These are phyloP conservation scores for Cystofilobasidium ferigula DNA, from an alignment of 768 basidiomycete genomes.

Conservation along the genomic window DNA sequence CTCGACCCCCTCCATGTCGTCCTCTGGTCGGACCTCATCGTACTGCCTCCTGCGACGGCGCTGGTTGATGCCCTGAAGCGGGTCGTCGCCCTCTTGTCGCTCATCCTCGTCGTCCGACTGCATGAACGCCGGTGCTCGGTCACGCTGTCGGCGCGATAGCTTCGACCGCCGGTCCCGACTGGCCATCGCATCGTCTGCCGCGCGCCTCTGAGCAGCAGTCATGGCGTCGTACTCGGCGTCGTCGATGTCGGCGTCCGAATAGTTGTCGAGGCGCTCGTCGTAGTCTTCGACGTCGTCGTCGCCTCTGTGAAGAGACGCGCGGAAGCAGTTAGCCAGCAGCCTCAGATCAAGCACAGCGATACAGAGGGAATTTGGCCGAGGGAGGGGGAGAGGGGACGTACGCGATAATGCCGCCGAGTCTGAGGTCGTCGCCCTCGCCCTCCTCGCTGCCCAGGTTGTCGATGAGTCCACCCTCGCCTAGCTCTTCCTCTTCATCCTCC, in stretches of 20 bases:
- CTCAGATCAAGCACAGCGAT: neutral
- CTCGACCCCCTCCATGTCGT: conserved; percentile 80
- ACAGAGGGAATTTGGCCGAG: neutral
- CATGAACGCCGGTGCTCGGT: conserved; percentile 75
- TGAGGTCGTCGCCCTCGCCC: conserved; percentile 24
- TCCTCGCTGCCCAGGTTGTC: conserved; percentile 8
- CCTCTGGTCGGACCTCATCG: conserved; percentile 79
- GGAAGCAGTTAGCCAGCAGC: neutral
- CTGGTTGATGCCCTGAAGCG: conserved; percentile 60
- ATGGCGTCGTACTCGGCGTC: conserved; percentile 64
- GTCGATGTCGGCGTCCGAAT: conserved; percentile 76
- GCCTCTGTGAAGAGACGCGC: neutral
- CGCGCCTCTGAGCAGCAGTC: conserved; percentile 58
- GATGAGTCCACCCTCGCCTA: neutral
- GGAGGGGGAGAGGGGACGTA: conserved; percentile 1
- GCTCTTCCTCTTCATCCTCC: conserved; percentile 36
- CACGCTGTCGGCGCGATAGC: conserved; percentile 53
- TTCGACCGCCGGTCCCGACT: conserved; percentile 61
- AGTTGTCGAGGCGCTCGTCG: conserved; percentile 70
- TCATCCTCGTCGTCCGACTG: conserved; percentile 71
- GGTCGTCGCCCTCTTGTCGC: conserved; percentile 54
- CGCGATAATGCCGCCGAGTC: conserved; percentile 7
- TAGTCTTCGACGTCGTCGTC: conserved; percentile 59
- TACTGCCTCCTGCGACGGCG: conserved; percentile 78
- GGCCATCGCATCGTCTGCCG: conserved; percentile 77